Evolutionary conservation across 1,139 yeast species (phyloP), one percentile per base, ranked within the genome.

Genomic region (Hemisphaericaspora lyxosophila): DNA sequence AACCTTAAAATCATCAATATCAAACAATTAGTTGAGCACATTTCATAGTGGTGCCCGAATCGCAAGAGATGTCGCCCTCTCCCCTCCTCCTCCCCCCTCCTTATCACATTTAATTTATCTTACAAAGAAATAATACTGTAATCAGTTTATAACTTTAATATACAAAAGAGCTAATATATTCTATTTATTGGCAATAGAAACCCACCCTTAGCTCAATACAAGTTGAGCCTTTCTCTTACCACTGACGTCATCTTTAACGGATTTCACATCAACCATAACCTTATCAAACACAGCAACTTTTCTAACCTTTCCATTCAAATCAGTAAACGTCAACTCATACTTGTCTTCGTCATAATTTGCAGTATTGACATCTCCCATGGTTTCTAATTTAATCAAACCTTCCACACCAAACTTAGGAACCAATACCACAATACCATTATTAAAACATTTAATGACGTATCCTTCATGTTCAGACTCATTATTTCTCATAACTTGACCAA

Each of bases 341-440:
- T 76, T 77, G 24, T 86, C 92, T 59, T 90, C 97, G 48, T 85
- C 82, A 55, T 80, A 88, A 28, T 67, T 66, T 2, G 90, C 89
- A 31, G 79, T 62, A 43, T 73, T 72, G 16, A 73, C 78, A 45
- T 86, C 85, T 14, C 84, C 82, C 49, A 92, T 61, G 50, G 79
- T 81, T 47, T 88, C 95, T 44, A 88, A 60, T 57, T 85, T 86
- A 48, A 94, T 88, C 53, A 92, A 70, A 40, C 97, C 94, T 66
- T 94, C 99, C 38, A 94, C 90, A 39, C 98, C 98, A 64, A 88
- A 90, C 59, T 85, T 86, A n/a, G 98, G 97, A 18, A 94, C 97
- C 38, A 92, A 67, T 4, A 92, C 95, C 25, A 90, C 97, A 45
- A 94, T 79, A 62, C 98, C 99, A 59, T 94, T 94, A 47, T 88